Evolutionary conservation across 345 rosid species (phyloP).

Genomic region (Euphorbia tirucalli): DNA sequence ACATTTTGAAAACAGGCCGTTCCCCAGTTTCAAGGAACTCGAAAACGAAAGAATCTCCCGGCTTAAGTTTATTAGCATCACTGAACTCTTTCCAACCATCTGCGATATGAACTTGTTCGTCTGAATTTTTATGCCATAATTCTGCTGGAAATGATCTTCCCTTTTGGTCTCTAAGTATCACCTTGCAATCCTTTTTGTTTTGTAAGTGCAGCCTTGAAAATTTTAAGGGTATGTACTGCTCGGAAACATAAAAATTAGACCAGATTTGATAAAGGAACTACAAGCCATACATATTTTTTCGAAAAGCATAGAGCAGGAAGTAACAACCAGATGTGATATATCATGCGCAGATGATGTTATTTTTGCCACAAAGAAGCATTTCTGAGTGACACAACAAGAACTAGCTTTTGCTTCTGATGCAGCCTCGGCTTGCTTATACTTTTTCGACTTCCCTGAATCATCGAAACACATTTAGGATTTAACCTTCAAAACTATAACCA

Average conservation of each 20-base stretch:
- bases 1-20: slow-evolving; percentile 7
- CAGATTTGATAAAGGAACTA: background rate
- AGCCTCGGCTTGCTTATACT: background rate
- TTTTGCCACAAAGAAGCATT: slow-evolving; percentile 3
- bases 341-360: background rate
- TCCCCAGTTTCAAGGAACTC: slow-evolving; percentile 9
- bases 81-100: slow-evolving; percentile 10
- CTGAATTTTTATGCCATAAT: background rate
- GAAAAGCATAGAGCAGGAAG: background rate
- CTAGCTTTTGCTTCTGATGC: background rate
- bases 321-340: background rate
- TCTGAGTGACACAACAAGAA: background rate
- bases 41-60: slow-evolving; percentile 14
- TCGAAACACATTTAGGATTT: background rate
- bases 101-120: background rate
- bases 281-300: background rate
- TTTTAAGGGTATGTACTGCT: slow-evolving; percentile 8
- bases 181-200: background rate
- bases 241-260: background rate
- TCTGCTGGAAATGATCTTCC: slow-evolving; percentile 16
- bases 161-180: slow-evolving; percentile 6
- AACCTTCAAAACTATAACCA: background rate
- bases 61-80: slow-evolving; percentile 6
- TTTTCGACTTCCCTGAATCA: slow-evolving; percentile 14
- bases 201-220: slow-evolving; percentile 2